These are phyloP conservation scores for Mycena amicta DNA, from an alignment of 768 basidiomycete genomes.

Conservation along the genomic window DNA sequence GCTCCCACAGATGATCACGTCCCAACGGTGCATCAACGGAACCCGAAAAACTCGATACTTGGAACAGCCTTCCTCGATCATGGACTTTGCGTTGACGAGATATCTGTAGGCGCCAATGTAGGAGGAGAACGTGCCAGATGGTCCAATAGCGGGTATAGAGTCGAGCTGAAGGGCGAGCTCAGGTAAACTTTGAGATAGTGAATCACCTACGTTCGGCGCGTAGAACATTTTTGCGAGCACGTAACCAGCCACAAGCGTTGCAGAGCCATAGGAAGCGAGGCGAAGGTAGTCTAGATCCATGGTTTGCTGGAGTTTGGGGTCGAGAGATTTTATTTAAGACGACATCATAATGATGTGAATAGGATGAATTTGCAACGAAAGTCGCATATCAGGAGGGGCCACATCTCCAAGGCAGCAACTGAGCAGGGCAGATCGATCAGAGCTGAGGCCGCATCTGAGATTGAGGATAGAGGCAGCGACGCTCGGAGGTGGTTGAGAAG, in stretches of 20 bases:
- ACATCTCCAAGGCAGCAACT: too few relatives aligned
- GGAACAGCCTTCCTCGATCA: slow-evolving; percentile 12
- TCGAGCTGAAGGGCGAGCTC: slow-evolving; percentile 1
- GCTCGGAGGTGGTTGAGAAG: too few relatives aligned
- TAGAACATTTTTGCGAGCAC: neutral
- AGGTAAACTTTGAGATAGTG: neutral
- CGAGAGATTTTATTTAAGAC: too few relatives aligned
- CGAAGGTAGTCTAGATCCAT: neutral
- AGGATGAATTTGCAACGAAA: too few relatives aligned
- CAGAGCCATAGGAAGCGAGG: neutral
- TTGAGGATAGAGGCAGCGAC: too few relatives aligned
- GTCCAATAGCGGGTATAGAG: slow-evolving; percentile 17
- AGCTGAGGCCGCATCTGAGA: too few relatives aligned
- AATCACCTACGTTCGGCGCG: neutral
- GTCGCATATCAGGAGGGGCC: too few relatives aligned
- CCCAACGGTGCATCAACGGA: slow-evolving; percentile 22
- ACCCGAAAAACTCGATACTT: slow-evolving; percentile 21
- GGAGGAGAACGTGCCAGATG: slow-evolving; percentile 15
- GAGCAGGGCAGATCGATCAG: too few relatives aligned
- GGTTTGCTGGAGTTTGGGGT: too few relatives aligned
- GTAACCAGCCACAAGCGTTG: neutral
- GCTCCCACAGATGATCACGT: slow-evolving; percentile 21
- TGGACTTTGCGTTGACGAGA: slow-evolving; percentile 10
- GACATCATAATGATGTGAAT: too few relatives aligned
- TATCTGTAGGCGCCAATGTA: slow-evolving; percentile 12